These are phyloP conservation scores for Pilasporangium apinafurcum DNA, from an alignment of 352 stramenopile genomes.

Conservation along the genomic window DNA sequence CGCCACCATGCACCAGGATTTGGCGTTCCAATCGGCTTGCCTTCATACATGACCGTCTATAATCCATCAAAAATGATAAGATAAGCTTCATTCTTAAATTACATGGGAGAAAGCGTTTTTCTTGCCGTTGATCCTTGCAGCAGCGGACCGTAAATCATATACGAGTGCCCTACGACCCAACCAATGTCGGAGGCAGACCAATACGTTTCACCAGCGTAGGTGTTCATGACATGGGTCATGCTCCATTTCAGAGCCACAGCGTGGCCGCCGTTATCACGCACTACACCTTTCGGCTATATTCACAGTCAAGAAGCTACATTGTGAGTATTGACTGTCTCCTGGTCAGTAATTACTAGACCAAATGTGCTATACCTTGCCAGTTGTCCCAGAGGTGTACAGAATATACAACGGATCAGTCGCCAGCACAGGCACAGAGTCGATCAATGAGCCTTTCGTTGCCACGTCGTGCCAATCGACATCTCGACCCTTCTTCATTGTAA, in stretches of 20 bases:
- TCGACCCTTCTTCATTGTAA: slow-evolving; percentile 27
- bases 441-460: slow-evolving; percentile 20
- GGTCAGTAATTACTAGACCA: no score
- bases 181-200: slow-evolving; percentile 86
- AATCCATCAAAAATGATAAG: background rate
- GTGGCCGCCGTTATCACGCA: slow-evolving; percentile 71
- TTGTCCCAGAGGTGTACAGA: slow-evolving; percentile 69
- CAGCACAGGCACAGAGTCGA: slow-evolving; percentile 39
- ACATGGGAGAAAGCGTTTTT: background rate
- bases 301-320: background rate
- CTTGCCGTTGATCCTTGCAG: slow-evolving; percentile 73
- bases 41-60: slow-evolving; percentile 86
- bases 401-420: slow-evolving; percentile 66
- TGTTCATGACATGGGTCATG: slow-evolving; percentile 77
- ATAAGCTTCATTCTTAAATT: background rate
- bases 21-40: slow-evolving; percentile 84
- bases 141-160: slow-evolving; percentile 87
- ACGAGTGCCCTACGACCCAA: slow-evolving; percentile 87
- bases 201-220: slow-evolving; percentile 69
- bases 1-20: slow-evolving; percentile 86
- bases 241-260: slow-evolving; percentile 85
- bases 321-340: background rate
- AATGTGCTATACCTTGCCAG: slow-evolving; percentile 23
- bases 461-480: slow-evolving; percentile 58
- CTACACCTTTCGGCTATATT: slow-evolving; percentile 62